These are phyloP conservation scores for Fusarium sp. DNA, from an alignment of 2,329 filamentous ascomycete species.

Conservation along the genomic window DNA sequence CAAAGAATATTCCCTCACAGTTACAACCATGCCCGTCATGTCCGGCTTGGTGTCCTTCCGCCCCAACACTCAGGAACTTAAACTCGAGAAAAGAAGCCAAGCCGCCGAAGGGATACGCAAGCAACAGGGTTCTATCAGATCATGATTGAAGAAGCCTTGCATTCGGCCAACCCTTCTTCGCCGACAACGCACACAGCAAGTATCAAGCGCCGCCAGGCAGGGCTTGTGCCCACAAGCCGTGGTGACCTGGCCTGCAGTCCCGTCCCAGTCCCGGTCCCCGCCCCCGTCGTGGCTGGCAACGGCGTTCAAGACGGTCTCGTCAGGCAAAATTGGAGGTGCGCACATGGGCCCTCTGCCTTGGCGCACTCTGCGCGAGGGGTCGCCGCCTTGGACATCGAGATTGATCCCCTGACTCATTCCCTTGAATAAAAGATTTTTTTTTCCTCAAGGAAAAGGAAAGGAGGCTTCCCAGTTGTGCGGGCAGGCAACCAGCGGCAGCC, in stretches of 20 bases:
- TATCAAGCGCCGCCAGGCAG: neutral
- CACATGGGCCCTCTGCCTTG: slow-evolving; percentile 7
- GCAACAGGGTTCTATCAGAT: neutral
- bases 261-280: slow-evolving; percentile 9
- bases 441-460: neutral
- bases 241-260: slow-evolving; percentile 1
- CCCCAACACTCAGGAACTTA: neutral
- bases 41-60: neutral
- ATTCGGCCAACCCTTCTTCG: neutral
- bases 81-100: neutral
- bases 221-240: slow-evolving; percentile 6
- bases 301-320: slow-evolving; percentile 16
- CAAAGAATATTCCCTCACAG: neutral
- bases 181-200: neutral
- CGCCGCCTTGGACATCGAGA: slow-evolving; percentile 6
- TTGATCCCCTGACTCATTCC: slow-evolving; percentile 27
- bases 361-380: neutral
- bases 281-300: slow-evolving; percentile 17
- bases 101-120: neutral
- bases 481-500: neutral
- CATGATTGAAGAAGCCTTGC: neutral
- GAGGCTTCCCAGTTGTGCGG: neutral
- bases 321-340: slow-evolving; percentile 14
- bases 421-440: neutral
- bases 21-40: neutral